phyloP scores from a whole-genome alignment of 805 yeast genomes.

The Saccharomycopsis fermentans region DNA sequence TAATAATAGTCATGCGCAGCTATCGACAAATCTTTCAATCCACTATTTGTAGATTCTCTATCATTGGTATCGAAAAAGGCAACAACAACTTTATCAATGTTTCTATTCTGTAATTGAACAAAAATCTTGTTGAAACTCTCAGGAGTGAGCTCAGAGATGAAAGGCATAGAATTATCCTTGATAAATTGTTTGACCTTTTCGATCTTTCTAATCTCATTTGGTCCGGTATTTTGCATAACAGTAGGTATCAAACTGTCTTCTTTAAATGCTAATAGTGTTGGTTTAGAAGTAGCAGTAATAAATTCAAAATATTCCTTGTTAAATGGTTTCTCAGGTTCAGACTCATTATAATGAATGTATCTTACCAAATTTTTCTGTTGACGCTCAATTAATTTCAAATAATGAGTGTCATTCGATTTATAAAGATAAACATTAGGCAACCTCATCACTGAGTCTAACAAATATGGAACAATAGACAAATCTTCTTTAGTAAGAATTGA shows the following conservation, averaged over 20 bases:
- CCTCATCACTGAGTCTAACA: conserved; percentile 50
- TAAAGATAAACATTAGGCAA: conserved; percentile 47
- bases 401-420: conserved; percentile 37
- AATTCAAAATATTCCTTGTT: conserved; percentile 39
- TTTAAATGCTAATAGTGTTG: conserved; percentile 52
- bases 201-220: conserved; percentile 50
- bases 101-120: conserved; percentile 20
- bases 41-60: conserved; percentile 22
- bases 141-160: conserved; percentile 42
- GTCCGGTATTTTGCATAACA: conserved; percentile 50
- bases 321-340: conserved; percentile 27
- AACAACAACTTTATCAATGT: conserved; percentile 38
- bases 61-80: conserved; percentile 35
- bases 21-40: conserved; percentile 28
- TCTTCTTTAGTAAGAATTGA: conserved; percentile 43
- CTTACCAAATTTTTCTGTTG: conserved; percentile 33
- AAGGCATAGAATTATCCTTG: conserved; percentile 38
- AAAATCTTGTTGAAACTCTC: conserved; percentile 21
- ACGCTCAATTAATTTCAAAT: conserved; percentile 29
- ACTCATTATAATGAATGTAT: conserved; percentile 34
- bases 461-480: conserved; percentile 45
- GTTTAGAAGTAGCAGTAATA: conserved; percentile 46
- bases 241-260: conserved; percentile 43
- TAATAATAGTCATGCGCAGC: conserved; percentile 42
- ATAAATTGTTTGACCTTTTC: conserved; percentile 42